These are phyloP conservation scores for Hippophae gyantsensis DNA, from an alignment of 306 rosid species.

Conservation along the genomic window DNA sequence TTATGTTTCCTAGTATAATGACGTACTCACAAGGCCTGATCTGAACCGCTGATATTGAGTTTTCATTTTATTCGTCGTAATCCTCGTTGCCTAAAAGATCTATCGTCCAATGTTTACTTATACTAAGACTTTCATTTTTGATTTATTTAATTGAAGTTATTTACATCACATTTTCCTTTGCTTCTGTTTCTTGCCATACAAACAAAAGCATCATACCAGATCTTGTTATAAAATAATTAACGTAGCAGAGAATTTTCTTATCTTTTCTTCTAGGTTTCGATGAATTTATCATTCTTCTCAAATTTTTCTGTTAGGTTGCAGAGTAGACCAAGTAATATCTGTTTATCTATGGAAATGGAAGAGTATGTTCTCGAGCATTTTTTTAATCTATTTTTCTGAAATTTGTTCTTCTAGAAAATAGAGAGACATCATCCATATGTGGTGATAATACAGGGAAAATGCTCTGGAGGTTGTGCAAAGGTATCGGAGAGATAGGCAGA, in stretches of 20 bases:
- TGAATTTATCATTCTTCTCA: not conserved
- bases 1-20: not conserved
- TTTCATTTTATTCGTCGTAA: not conserved
- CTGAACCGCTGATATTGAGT: not conserved
- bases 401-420: not conserved
- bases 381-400: not conserved
- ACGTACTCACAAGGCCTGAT: not conserved
- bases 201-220: not conserved
- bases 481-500: conserved; percentile 72
- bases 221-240: not conserved
- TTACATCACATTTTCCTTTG: not conserved
- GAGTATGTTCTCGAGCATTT: conserved; percentile 43
- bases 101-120: too few relatives aligned
- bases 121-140: not conserved
- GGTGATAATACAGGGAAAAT: conserved; percentile 48
- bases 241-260: not conserved
- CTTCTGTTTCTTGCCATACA: conserved; percentile 2
- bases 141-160: not conserved
- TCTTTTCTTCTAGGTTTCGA: not conserved
- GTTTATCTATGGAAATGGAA: conserved; percentile 45
- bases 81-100: not conserved
- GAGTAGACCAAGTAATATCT: not conserved
- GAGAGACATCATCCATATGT: not conserved
- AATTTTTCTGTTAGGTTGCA: not conserved
- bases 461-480: conserved; percentile 73